Evolutionary conservation across 2,329 filamentous ascomycete genomes (phyloP).

Genomic region (Aspergillus transmontanensis): DNA sequence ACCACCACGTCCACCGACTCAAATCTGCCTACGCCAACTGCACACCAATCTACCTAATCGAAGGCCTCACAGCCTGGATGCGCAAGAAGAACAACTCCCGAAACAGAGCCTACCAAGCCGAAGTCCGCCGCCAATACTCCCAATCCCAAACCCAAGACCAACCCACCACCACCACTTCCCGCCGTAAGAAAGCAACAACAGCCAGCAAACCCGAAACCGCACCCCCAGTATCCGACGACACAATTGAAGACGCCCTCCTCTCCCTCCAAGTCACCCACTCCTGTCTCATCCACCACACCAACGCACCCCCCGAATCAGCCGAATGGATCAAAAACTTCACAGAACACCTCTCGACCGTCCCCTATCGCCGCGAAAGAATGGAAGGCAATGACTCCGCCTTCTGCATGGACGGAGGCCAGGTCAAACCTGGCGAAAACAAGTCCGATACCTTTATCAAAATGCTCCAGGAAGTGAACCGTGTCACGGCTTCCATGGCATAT

Average conservation of each 20-base stretch:
- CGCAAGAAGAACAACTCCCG: slow-evolving; percentile 68
- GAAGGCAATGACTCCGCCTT: slow-evolving; percentile 60
- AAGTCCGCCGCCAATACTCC: slow-evolving; percentile 56
- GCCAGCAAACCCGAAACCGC: slow-evolving; percentile 44
- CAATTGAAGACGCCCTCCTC: slow-evolving; percentile 71
- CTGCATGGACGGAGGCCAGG: slow-evolving; percentile 78
- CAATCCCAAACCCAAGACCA: slow-evolving; percentile 38
- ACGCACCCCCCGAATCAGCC: slow-evolving; percentile 63
- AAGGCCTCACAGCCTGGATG: slow-evolving; percentile 68
- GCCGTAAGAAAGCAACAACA: slow-evolving; percentile 29
- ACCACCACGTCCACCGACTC: slow-evolving; percentile 61
- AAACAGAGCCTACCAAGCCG: slow-evolving; percentile 68
- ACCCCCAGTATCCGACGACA: slow-evolving; percentile 65
- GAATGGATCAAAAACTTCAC: slow-evolving; percentile 75
- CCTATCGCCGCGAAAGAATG: slow-evolving; percentile 60
- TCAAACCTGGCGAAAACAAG: slow-evolving; percentile 67
- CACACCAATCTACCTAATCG: slow-evolving; percentile 69
- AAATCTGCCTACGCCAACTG: slow-evolving; percentile 56
- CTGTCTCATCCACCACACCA: slow-evolving; percentile 71
- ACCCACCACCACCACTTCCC: slow-evolving; percentile 17
- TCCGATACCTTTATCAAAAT: slow-evolving; percentile 72
- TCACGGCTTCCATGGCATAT: slow-evolving; percentile 72
- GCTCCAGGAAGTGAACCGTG: slow-evolving; percentile 72
- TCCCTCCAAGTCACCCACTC: slow-evolving; percentile 69
- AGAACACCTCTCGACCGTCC: slow-evolving; percentile 75